phyloP scores from a whole-genome alignment of 169 alveolate species.

The Cryptosporidium xiaoi region DNA sequence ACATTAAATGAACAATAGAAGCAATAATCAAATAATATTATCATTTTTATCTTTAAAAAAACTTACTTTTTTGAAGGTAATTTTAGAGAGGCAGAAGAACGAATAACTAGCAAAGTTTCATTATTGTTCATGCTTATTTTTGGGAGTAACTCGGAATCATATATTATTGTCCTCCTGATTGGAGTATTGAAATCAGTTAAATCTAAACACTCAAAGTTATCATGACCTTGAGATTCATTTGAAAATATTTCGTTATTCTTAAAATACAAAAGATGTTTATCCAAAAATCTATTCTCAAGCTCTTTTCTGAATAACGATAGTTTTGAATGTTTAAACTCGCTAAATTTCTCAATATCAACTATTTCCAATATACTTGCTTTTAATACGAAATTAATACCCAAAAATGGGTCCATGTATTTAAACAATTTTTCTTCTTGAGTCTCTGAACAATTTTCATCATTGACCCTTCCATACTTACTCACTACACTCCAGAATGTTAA shows the following conservation, averaged over 20 bases:
- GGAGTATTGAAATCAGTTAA: slow-evolving; percentile 41
- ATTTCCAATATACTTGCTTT: slow-evolving; percentile 44
- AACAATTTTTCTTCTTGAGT: background rate
- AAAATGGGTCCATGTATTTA: slow-evolving; percentile 48
- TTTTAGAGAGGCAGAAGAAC: slow-evolving; percentile 42
- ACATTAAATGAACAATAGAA: background rate
- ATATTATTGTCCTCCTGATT: slow-evolving; percentile 54
- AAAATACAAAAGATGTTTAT: slow-evolving; percentile 10
- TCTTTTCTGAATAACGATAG: background rate
- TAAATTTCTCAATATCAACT: slow-evolving; percentile 50
- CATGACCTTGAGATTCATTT: too few relatives aligned
- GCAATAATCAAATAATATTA: background rate
- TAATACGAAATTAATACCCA: background rate
- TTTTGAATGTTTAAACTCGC: background rate
- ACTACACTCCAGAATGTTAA: slow-evolving; percentile 47
- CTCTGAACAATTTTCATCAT: background rate
- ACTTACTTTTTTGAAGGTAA: slow-evolving; percentile 49
- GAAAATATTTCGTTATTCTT: background rate
- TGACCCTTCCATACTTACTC: slow-evolving; percentile 32
- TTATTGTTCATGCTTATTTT: slow-evolving; percentile 11
- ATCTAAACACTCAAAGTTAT: slow-evolving; percentile 2
- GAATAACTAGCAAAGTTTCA: slow-evolving; percentile 27
- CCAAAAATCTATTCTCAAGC: slow-evolving; percentile 42
- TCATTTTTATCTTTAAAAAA: background rate
- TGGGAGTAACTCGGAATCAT: slow-evolving; percentile 50